Evolutionary conservation across 2,329 filamentous ascomycete genomes (phyloP).

Genomic region (Cordyceps javanica): DNA sequence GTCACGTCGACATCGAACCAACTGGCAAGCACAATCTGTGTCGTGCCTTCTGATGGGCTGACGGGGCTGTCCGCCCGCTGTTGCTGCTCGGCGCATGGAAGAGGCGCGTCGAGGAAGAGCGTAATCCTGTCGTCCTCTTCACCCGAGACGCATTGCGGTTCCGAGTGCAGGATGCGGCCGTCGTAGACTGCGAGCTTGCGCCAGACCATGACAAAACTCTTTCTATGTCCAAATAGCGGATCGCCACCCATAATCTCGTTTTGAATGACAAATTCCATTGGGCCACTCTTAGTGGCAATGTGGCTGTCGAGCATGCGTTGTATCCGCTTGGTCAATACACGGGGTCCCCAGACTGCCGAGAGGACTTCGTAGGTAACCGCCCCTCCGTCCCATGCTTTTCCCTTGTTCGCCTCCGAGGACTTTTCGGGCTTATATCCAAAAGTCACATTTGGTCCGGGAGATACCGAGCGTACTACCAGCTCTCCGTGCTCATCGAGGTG

Average conservation of each 20-base stretch:
- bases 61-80: too few relatives aligned
- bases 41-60: not conserved
- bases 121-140: not conserved
- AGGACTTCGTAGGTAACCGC: not conserved
- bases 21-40: not conserved
- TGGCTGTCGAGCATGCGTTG: not conserved
- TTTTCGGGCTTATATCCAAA: not conserved
- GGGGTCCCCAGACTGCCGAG: not conserved
- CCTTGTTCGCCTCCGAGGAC: not conserved
- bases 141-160: not conserved
- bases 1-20: not conserved
- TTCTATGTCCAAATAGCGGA: not conserved
- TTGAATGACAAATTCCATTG: not conserved
- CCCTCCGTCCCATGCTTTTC: not conserved
- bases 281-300: not conserved
- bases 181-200: not conserved
- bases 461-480: not conserved
- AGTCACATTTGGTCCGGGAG: not conserved
- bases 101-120: not conserved
- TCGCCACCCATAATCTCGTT: not conserved
- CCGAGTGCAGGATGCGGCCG: not conserved
- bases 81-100: not conserved
- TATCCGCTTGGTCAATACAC: not conserved
- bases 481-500: not conserved
- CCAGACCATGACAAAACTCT: not conserved